A percentile compares a stretch with the other conserved stretches of the same genome.
Conservation (phyloP, 2,329 filamentous ascomycete species). For the Amylocarpus encephaloides region DNA sequence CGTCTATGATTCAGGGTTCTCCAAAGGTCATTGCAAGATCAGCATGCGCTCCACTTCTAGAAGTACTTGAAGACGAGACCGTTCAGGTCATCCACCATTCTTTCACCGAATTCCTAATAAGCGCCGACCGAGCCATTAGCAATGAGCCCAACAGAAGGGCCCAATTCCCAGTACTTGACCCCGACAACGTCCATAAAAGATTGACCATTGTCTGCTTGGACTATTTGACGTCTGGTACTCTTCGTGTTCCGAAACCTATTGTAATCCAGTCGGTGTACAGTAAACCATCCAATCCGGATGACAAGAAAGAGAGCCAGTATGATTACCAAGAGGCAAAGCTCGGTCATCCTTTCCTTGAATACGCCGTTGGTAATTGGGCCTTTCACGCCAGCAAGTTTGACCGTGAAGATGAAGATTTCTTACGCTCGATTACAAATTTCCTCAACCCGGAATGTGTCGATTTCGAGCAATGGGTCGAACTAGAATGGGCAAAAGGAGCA, state of each 20-base stretch:
- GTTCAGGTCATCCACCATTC: conserved; percentile 41
- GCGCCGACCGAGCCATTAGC: not conserved
- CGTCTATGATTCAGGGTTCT: not conserved
- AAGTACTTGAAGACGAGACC: conserved; percentile 39
- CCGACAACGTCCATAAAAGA: not conserved
- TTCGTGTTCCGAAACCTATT: not conserved
- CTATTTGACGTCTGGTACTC: conserved; percentile 2
- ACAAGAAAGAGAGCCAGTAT: too few relatives aligned
- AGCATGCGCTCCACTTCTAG: conserved; percentile 36
- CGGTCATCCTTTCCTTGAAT: conserved; percentile 17
- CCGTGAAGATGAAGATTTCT: conserved; percentile 4
- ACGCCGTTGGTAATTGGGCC: conserved; percentile 14
- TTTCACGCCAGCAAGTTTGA: conserved; percentile 12
- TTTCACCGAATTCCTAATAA: conserved; percentile 38
- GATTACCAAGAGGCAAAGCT: conserved; percentile 4
- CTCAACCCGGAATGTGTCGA: not conserved
- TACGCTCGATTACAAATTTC: conserved; percentile 4
- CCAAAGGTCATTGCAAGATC: conserved; percentile 21
- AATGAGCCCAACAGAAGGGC: too few relatives aligned
- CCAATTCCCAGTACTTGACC: not conserved
- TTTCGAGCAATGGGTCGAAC: conserved; percentile 6
- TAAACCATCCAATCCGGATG: too few relatives aligned
- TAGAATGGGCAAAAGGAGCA: conserved; percentile 3
- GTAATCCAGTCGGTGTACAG: not conserved
- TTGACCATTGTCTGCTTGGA: conserved; percentile 2